Evolutionary conservation across 2,329 filamentous ascomycete species (phyloP).

Genomic region (Rutstroemia sp.): DNA sequence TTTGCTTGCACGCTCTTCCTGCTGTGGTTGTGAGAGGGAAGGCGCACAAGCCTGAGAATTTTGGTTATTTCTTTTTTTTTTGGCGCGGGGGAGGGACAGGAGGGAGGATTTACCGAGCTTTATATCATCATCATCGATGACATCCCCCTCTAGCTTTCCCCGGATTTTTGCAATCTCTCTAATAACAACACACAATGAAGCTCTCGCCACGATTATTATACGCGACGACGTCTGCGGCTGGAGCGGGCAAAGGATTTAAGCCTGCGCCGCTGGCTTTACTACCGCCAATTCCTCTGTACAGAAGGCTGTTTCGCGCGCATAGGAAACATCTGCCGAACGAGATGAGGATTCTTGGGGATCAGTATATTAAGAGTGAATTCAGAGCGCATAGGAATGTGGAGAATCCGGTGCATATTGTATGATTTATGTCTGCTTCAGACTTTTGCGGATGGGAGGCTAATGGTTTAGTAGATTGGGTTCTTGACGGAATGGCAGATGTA

Average conservation of each 20-base stretch:
- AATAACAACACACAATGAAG: slow-evolving; percentile 17
- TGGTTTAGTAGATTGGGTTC: slow-evolving; percentile 70
- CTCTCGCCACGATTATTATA: slow-evolving; percentile 18
- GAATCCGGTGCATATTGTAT: slow-evolving; percentile 84
- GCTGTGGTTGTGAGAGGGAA: background rate
- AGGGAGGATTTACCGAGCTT: background rate
- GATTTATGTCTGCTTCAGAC: slow-evolving; percentile 25
- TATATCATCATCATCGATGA: background rate
- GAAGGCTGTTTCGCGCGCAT: slow-evolving; percentile 79
- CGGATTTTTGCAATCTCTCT: background rate
- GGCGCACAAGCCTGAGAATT: slow-evolving; percentile 10
- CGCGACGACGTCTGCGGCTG: slow-evolving; percentile 20
- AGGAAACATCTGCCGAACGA: slow-evolving; percentile 68
- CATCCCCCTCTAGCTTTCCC: background rate
- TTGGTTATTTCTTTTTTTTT: background rate
- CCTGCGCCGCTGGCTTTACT: slow-evolving; percentile 26
- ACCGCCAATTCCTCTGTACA: slow-evolving; percentile 67
- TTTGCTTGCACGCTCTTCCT: background rate
- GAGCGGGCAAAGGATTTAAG: slow-evolving; percentile 17
- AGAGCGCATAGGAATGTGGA: slow-evolving; percentile 75
- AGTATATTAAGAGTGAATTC: slow-evolving; percentile 92
- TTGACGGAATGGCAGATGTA: slow-evolving; percentile 95
- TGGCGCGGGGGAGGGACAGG: background rate
- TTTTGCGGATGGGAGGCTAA: background rate
- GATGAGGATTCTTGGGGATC: slow-evolving; percentile 76